Base-by-base conservation (phyloP, 768 basidiomycete species). In the Rhizopogon vinicolor region DNA sequence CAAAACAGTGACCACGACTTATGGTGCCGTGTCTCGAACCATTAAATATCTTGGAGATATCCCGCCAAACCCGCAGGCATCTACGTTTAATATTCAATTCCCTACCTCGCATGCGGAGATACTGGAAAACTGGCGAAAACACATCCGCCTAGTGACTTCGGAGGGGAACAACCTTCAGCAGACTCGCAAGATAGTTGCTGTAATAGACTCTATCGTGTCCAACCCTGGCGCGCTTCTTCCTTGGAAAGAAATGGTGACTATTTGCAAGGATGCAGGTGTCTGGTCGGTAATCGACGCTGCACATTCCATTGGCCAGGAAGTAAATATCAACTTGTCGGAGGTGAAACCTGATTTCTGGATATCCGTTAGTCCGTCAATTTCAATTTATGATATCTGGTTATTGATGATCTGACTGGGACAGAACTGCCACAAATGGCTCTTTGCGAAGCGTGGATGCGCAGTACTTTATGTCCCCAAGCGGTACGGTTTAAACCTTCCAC, bases 401-500 rank as follows among this genome's bases (percentile, higher is more conserved):
- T 18, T 48, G 28, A 42, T 25, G 35, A 2, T 13, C 7, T 52
- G 22, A 8, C 9, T 33, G 5, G 2, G 13, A 52, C 57, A 89
- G 83, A 92, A 92, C 62, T 87, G 86, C 60, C 88, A 93, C 70
- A 93, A 94, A 69, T 95, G 93, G 91, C 71, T 93, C 2, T 85
- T 78, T 61, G 76, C 82, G 3, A 86, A 89, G 66, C 78, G 91
- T 5, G 74, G 82, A 1, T 83, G 78, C 44, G 84, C 89, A 0
- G 74, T 87, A 16, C 72, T 94, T 14, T 94, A 93, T 65, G 87
- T 90, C 5, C 87, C 91, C 0, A 77, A 73, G 54, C 69, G 81
- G 83, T 82, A 55, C 31, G 77, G 37, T 44, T 10, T 39, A 8
- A 25, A 5, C 9, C 9, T 52, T 44, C 40, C 40, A 13, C 5